phyloP scores from a whole-genome alignment of 768 basidiomycete genomes.

The Galerina marginata region DNA sequence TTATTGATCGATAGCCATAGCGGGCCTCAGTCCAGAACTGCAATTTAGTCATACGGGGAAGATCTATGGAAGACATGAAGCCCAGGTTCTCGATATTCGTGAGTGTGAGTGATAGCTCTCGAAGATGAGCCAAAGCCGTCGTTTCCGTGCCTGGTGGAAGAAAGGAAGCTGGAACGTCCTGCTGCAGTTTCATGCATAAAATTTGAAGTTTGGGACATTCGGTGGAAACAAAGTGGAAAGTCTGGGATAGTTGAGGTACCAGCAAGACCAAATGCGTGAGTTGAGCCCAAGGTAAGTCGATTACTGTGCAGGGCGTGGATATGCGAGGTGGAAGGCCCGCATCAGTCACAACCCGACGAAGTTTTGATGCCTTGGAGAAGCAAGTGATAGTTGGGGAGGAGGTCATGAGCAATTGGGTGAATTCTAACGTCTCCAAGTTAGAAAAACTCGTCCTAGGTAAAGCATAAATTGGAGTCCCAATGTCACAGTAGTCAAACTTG shows the following conservation, averaged over 20 bases:
- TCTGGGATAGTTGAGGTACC: neutral
- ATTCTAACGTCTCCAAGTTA: neutral
- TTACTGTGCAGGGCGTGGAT: neutral
- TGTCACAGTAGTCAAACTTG: neutral
- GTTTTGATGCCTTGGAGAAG: neutral
- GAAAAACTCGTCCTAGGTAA: neutral
- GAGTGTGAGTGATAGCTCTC: neutral
- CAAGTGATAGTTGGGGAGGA: too few species aligned
- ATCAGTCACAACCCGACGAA: neutral
- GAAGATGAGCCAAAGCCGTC: neutral
- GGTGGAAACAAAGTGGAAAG: neutral
- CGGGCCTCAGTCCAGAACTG: neutral
- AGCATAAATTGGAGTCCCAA: neutral
- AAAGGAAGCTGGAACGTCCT: neutral
- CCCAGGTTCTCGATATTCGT: neutral
- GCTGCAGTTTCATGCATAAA: neutral
- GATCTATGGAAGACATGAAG: neutral
- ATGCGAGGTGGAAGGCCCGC: too few species aligned
- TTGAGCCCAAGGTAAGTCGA: neutral
- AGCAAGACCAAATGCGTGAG: neutral
- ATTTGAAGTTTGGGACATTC: neutral
- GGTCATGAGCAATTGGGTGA: neutral
- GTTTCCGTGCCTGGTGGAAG: neutral
- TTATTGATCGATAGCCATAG: neutral
- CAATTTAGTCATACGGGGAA: neutral